Conservation (phyloP, 192 early-diverging fungal genomes). For the Dimargaris xerosporica region DNA sequence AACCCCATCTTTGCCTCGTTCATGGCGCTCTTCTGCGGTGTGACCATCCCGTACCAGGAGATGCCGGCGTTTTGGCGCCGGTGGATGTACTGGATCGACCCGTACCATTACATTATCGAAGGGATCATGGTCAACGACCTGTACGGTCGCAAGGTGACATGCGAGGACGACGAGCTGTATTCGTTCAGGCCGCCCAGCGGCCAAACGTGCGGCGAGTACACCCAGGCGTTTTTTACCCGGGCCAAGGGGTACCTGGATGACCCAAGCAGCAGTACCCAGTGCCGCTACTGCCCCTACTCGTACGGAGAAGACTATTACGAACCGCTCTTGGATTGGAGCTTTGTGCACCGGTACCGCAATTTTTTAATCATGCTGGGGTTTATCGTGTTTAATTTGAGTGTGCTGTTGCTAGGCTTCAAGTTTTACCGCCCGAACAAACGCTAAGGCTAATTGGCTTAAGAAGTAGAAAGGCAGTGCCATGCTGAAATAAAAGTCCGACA, state of each 20-base stretch:
- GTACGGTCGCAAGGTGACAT: slow-evolving; percentile 26
- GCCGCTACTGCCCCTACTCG: slow-evolving; percentile 46
- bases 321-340: slow-evolving; percentile 29
- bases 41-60: slow-evolving; percentile 38
- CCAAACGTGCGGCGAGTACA: slow-evolving; percentile 45
- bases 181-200: slow-evolving; percentile 36
- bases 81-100: slow-evolving; percentile 56
- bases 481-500: no score
- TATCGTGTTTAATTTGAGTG: slow-evolving; percentile 31
- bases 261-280: slow-evolving; percentile 27
- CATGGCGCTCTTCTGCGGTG: slow-evolving; percentile 53
- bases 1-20: slow-evolving; percentile 52
- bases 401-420: slow-evolving; percentile 20
- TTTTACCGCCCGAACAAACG: slow-evolving; percentile 29
- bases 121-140: slow-evolving; percentile 44
- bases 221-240: slow-evolving; percentile 29
- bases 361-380: slow-evolving; percentile 43
- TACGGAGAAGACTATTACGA: slow-evolving; percentile 41
- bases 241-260: slow-evolving; percentile 45
- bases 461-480: no score
- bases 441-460: background rate
- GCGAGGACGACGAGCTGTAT: slow-evolving; percentile 33
- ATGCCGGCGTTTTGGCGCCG: slow-evolving; percentile 55
- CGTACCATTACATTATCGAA: slow-evolving; percentile 53
- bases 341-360: slow-evolving; percentile 41